Evolutionary conservation across 352 stramenopile genomes (phyloP).

Genomic region (Phytophthora lateralis): DNA sequence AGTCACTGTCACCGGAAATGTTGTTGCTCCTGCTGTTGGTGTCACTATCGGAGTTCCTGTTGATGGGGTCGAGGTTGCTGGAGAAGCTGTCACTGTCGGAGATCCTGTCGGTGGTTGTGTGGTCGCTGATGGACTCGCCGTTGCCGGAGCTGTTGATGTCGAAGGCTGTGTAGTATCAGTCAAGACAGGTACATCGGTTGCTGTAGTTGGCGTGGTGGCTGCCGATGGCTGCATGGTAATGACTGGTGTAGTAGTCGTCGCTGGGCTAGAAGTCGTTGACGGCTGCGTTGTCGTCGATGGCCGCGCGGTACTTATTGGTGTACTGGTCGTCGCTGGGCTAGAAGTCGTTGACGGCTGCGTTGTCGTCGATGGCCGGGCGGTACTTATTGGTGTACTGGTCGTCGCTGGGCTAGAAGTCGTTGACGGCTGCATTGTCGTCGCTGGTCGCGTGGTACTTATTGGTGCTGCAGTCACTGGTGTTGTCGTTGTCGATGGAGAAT

Average conservation of each 20-base stretch:
- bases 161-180: constrained; percentile 9
- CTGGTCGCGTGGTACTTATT: not conserved
- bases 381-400: not conserved
- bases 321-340: not conserved
- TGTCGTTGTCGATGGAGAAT: constrained; percentile 7
- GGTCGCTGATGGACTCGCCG: constrained; percentile 1
- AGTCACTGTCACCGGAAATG: not conserved
- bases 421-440: not conserved
- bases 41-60: constrained; percentile 1
- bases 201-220: not conserved
- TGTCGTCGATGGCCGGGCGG: not conserved
- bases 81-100: constrained; percentile 1
- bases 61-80: not conserved
- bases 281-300: not conserved
- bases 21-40: not conserved
- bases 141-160: constrained; percentile 7
- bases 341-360: not conserved
- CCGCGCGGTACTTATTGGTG: not conserved
- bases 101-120: not conserved
- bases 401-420: constrained; percentile 2
- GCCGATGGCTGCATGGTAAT: not conserved
- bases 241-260: constrained; percentile 1
- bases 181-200: constrained; percentile 18
- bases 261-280: not conserved
- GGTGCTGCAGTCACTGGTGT: constrained; percentile 2